Percentiles rank a stretch among this genome's conserved stretches.
Evolutionary conservation across 2,329 filamentous ascomycete species (phyloP).

Genomic region (Hypoxylon sp.): DNA sequence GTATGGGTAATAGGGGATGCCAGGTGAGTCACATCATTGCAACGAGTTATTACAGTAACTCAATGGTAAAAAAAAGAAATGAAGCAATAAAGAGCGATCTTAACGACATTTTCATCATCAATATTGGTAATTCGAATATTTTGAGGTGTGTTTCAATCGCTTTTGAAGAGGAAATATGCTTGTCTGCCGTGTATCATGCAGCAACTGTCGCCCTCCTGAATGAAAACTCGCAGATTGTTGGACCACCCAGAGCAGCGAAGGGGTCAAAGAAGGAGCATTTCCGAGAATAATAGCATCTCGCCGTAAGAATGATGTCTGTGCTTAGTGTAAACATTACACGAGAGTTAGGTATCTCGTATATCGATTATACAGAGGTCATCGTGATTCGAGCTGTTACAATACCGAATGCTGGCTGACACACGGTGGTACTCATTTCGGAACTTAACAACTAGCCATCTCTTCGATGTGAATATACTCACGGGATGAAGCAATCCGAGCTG

Average conservation of each 20-base stretch:
- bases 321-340: constrained; percentile 36
- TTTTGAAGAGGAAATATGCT: constrained; percentile 7
- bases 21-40: constrained; percentile 10
- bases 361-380: constrained; percentile 1
- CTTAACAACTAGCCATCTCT: constrained; percentile 13
- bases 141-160: background rate
- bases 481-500: constrained; percentile 2
- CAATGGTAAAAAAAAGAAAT: background rate
- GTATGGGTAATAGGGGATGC: constrained; percentile 15
- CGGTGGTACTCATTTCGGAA: constrained; percentile 14
- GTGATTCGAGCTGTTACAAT: constrained; percentile 19
- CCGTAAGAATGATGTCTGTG: constrained; percentile 1
- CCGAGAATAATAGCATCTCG: background rate
- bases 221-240: background rate
- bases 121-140: constrained; percentile 22
- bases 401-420: constrained; percentile 1
- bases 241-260: background rate
- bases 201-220: background rate
- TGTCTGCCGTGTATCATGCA: background rate
- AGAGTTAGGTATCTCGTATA: constrained; percentile 12
- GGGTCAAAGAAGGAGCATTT: constrained; percentile 1
- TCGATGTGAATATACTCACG: constrained; percentile 12
- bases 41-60: constrained; percentile 1
- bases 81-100: background rate
- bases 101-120: background rate